These are phyloP conservation scores for Mycena chlorophos DNA, from an alignment of 768 basidiomycete species.

Conservation along the genomic window DNA sequence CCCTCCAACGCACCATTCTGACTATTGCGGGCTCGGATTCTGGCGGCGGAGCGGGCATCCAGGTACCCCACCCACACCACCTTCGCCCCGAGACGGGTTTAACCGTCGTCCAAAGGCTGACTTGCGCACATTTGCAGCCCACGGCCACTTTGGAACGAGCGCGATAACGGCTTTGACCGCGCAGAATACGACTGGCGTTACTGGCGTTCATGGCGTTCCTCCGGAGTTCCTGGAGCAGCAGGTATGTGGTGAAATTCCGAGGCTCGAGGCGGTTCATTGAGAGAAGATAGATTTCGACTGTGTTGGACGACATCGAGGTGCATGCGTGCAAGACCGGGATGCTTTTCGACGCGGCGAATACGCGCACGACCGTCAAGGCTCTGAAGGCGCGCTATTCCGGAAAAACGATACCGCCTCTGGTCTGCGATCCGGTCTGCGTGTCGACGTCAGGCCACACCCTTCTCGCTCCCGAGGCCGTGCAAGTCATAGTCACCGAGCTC, in stretches of 20 bases:
- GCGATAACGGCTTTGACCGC: conserved; percentile 86
- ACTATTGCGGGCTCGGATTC: conserved; percentile 84
- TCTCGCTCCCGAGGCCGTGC: conserved; percentile 64
- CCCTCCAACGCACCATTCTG: conserved; percentile 42
- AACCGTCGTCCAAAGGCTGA: conserved; percentile 60
- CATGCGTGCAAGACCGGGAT: conserved; percentile 87
- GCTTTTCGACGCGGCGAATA: conserved; percentile 65
- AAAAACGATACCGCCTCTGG: conserved; percentile 48
- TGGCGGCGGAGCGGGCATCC: conserved; percentile 87
- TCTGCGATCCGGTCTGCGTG: conserved; percentile 90
- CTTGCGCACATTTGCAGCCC: conserved; percentile 79
- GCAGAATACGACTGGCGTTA: conserved; percentile 86
- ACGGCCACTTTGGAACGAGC: conserved; percentile 76
- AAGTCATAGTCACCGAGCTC: conserved; percentile 57
- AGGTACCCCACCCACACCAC: conserved; percentile 60
- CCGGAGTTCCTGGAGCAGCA: conserved; percentile 75
- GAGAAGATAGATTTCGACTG: conserved; percentile 55
- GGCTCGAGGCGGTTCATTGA: background rate
- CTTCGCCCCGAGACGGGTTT: background rate
- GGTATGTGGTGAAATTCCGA: conserved; percentile 50
- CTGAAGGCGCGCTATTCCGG: conserved; percentile 45
- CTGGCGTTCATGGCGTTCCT: conserved; percentile 66
- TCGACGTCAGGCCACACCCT: conserved; percentile 87
- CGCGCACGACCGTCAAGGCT: conserved; percentile 49
- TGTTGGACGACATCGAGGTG: conserved; percentile 72